phyloP scores from a whole-genome alignment of 108 stramenopile genomes.

The Nitzschia sp. region DNA sequence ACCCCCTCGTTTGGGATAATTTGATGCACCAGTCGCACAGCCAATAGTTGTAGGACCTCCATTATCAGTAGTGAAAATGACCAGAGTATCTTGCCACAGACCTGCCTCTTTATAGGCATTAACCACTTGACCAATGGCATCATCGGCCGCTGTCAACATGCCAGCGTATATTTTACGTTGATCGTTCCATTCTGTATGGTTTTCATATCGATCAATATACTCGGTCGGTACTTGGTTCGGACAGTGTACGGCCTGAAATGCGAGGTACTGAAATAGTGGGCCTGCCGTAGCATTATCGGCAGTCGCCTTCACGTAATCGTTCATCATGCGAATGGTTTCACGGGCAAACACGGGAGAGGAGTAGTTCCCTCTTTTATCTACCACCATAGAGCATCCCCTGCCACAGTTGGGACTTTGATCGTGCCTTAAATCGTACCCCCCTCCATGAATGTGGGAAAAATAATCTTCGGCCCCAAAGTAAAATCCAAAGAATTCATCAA shows the following conservation, averaged over 20 bases:
- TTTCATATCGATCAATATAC: slow-evolving; percentile 19
- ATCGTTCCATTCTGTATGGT: slow-evolving; percentile 17
- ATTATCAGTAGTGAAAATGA: slow-evolving; percentile 64
- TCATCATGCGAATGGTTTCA: slow-evolving; percentile 28
- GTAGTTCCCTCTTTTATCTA: slow-evolving; percentile 18
- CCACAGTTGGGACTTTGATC: slow-evolving; percentile 26
- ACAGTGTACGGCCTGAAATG: slow-evolving; percentile 41
- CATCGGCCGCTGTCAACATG: slow-evolving; percentile 48
- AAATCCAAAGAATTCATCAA: slow-evolving; percentile 60
- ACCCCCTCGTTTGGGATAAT: slow-evolving; percentile 50
- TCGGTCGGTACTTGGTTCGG: slow-evolving; percentile 37
- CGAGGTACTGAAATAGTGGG: slow-evolving; percentile 43
- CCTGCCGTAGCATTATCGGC: background rate
- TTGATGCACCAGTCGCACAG: slow-evolving; percentile 33
- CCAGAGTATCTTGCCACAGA: slow-evolving; percentile 39
- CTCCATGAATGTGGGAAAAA: slow-evolving; percentile 28
- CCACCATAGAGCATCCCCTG: slow-evolving; percentile 13
- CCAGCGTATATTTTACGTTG: slow-evolving; percentile 39
- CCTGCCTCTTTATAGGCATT: slow-evolving; percentile 25
- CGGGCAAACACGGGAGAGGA: slow-evolving; percentile 37
- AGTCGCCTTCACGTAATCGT: background rate
- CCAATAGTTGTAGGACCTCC: slow-evolving; percentile 39
- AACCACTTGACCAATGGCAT: slow-evolving; percentile 39
- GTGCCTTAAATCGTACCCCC: slow-evolving; percentile 26
- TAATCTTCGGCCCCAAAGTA: slow-evolving; percentile 53